Evolutionary conservation across 2,329 filamentous ascomycete species (phyloP), one percentile per base, ranked within the genome.

Genomic region (Venturiaceae sp.): DNA sequence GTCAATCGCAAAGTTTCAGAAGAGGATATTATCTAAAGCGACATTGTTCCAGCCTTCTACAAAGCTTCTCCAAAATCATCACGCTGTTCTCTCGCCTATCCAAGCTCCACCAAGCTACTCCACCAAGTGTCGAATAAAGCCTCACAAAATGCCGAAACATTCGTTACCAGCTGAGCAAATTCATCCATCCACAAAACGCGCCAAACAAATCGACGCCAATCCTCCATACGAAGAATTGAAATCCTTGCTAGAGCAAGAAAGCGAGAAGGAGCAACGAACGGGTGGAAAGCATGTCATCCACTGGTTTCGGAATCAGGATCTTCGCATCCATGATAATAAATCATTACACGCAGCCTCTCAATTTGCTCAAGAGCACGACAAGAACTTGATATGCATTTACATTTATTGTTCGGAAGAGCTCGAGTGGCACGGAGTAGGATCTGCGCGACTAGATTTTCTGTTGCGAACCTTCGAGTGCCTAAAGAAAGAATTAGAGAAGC

Each of bases 281-380:
- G 44, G 44, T n/a, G 23, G 44, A 16, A 50, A 50, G 11, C n/a
- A 32, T 30, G 72, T 79, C 0, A 67, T 74, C 5, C 76, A 79
- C 60, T 79, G 77, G 77, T 80, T 80, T 61, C 73, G 76, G 16
- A 74, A 72, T 59, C 79, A 79, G 61, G 77, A 80, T 57, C 64
- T 80, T 6, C 71, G 77, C 19, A 74, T 75, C 53, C 73, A 79
- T 53, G 77, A 80, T 62, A 80, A 80, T 59, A 74, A 68, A n/a
- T 75, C 69, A 6, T 66, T 80, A 5, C 67, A 77, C 50, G 71
- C 76, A 39, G 77, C 77, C 4, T 75, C 75, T 0, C 64, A 74
- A 53, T 73, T 76, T 36, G 76, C 76, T 0, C 71, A 75, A 62
- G 73, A 74, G 56, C 69, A 72, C 1, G 71, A 72, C 9, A 72